Evolutionary conservation across 495 filamentous ascomycete species (phyloP).

Genomic region (Talaromyces nanjingensis): DNA sequence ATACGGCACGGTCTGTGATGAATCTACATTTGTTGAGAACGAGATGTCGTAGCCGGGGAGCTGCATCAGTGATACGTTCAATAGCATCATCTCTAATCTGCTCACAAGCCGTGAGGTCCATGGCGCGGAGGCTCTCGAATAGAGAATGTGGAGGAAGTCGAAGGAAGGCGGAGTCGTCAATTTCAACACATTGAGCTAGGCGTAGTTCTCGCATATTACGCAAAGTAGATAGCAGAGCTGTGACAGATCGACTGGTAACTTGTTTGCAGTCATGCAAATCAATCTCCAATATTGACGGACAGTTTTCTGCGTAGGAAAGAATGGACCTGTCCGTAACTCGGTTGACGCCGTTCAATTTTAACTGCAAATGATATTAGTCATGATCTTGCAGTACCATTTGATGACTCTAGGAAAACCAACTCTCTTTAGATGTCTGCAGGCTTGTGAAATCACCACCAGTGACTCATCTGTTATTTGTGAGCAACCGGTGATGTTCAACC

Average conservation of each 20-base stretch:
- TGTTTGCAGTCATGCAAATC: constrained; percentile 82
- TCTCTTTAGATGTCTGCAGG: constrained; percentile 79
- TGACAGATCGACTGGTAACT: constrained; percentile 74
- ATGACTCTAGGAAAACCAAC: constrained; percentile 38
- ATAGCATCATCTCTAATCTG: constrained; percentile 79
- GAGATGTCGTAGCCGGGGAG: constrained; percentile 84
- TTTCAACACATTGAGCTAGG: constrained; percentile 71
- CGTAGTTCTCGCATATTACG: constrained; percentile 82
- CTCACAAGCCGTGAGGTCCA: constrained; percentile 85
- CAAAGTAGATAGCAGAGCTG: constrained; percentile 65
- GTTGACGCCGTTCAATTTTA: constrained; percentile 87
- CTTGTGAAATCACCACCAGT: constrained; percentile 72
- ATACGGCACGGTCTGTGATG: constrained; percentile 85
- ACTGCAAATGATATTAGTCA: constrained; percentile 38
- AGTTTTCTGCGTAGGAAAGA: constrained; percentile 77
- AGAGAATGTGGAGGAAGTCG: constrained; percentile 60
- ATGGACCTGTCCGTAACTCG: constrained; percentile 75
- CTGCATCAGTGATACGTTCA: constrained; percentile 74
- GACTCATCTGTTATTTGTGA: constrained; percentile 77
- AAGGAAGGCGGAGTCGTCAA: constrained; percentile 82
- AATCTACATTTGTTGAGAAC: constrained; percentile 90
- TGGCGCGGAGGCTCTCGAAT: constrained; percentile 82
- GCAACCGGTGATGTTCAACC: constrained; percentile 88
- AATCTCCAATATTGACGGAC: constrained; percentile 89
- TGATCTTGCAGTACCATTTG: constrained; percentile 12